Evolutionary conservation across 2,329 filamentous ascomycete species (phyloP).

Genomic region (Stachybotrys echinatus): DNA sequence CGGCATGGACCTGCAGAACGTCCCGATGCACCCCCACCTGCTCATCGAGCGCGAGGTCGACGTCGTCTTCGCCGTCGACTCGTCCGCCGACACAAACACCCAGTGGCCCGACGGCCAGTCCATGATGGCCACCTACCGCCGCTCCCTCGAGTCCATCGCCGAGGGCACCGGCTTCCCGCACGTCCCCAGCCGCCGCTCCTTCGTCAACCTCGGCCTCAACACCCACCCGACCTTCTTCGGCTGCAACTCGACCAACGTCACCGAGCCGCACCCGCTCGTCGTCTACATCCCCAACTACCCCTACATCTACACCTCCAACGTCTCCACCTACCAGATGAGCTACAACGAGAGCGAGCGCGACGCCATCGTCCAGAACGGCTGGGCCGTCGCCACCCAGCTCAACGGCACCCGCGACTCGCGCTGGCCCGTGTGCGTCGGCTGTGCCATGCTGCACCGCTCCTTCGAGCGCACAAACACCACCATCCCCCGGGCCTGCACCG

Average conservation of each 20-base stretch:
- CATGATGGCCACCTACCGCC: conserved; percentile 51
- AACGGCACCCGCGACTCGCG: conserved; percentile 69
- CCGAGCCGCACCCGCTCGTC: conserved; percentile 58
- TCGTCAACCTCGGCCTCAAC: conserved; percentile 54
- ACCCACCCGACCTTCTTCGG: conserved; percentile 58
- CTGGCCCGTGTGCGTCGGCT: conserved; percentile 84
- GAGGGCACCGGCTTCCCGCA: conserved; percentile 53
- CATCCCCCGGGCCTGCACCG: conserved; percentile 65
- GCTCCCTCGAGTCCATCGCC: conserved; percentile 40
- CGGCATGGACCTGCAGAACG: conserved; percentile 73
- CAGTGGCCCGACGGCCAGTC: conserved; percentile 58
- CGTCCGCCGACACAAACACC: conserved; percentile 53
- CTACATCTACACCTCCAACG: conserved; percentile 71
- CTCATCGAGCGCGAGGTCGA: conserved; percentile 47
- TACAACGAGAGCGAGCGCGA: conserved; percentile 66
- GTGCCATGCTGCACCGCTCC: conserved; percentile 75
- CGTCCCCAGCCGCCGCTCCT: conserved; percentile 50
- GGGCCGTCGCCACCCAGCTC: conserved; percentile 74
- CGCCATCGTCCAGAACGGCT: conserved; percentile 80
- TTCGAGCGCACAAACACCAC: conserved; percentile 64
- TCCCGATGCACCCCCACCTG: conserved; percentile 65
- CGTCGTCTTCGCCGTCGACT: conserved; percentile 61
- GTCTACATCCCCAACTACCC: conserved; percentile 80
- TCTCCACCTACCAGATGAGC: conserved; percentile 66
- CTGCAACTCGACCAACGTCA: conserved; percentile 52